Conservation (phyloP, 2,329 filamentous ascomycete species). For the Paradendryphiella salina region DNA sequence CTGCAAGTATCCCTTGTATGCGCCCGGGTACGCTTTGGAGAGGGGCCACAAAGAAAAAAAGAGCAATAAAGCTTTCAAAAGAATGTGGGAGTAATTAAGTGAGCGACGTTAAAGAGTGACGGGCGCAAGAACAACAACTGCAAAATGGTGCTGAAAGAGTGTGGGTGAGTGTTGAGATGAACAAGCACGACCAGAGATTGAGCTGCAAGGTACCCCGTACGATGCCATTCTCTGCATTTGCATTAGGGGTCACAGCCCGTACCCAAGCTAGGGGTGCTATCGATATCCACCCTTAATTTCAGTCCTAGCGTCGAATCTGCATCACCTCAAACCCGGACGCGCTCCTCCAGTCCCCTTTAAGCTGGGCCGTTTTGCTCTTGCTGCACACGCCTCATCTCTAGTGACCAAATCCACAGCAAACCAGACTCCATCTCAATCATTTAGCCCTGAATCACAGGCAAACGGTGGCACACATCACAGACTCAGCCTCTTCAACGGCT, state of each 20-base stretch:
- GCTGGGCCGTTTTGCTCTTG: conserved; percentile 26
- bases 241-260: conserved; percentile 28
- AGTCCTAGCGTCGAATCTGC: conserved; percentile 43
- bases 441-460: conserved; percentile 15
- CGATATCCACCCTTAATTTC: conserved; percentile 42
- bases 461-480: conserved; percentile 16
- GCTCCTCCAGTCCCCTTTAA: conserved; percentile 33
- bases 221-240: conserved; percentile 35
- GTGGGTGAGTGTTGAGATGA: conserved; percentile 21
- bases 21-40: conserved; percentile 16
- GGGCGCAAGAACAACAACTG: conserved; percentile 22
- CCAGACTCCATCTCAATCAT: not conserved
- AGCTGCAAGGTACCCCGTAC: conserved; percentile 27
- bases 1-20: conserved; percentile 11
- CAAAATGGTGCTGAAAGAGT: conserved; percentile 30
- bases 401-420: not conserved
- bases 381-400: conserved; percentile 23
- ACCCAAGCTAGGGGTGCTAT: conserved; percentile 40
- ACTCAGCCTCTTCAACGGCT: conserved; percentile 18
- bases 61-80: conserved; percentile 19
- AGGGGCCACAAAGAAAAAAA: conserved; percentile 22
- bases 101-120: conserved; percentile 34
- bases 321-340: conserved; percentile 36
- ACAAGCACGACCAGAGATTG: conserved; percentile 26
- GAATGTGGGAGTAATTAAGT: conserved; percentile 33